These are phyloP conservation scores for Thuja plicata DNA, from an alignment of 83 land plant species.

Conservation along the genomic window DNA sequence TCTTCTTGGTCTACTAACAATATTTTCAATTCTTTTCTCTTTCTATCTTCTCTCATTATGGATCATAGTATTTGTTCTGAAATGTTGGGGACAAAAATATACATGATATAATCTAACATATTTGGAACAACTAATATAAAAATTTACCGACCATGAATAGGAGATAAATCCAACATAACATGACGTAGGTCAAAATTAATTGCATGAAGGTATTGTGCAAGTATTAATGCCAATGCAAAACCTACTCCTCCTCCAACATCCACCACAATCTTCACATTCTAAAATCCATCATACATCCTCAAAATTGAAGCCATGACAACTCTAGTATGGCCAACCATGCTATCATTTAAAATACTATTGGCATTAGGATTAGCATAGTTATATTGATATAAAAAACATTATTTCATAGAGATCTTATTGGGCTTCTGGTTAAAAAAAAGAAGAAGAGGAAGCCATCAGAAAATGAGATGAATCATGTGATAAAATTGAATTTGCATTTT, in stretches of 20 bases:
- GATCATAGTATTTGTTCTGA: too few species aligned
- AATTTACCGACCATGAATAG: not conserved
- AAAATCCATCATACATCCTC: too few species aligned
- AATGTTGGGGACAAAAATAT: too few species aligned
- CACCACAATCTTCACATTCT: constrained; percentile 24
- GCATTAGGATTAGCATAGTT: constrained; percentile 34
- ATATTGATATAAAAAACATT: constrained; percentile 26
- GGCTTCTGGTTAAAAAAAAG: too few species aligned
- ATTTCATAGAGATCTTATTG: too few species aligned
- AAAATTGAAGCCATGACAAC: constrained; percentile 44
- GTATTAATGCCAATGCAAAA: constrained; percentile 32
- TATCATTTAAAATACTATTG: constrained; percentile 49
- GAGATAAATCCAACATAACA: constrained; percentile 47
- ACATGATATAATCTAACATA: too few species aligned
- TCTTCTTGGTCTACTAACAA: too few species aligned
- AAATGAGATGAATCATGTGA: too few species aligned
- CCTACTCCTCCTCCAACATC: constrained; percentile 78
- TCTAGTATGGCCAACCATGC: constrained; percentile 43
- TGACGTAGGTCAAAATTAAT: constrained; percentile 73
- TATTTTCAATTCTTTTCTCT: too few species aligned
- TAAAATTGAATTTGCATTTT: too few species aligned
- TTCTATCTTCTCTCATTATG: too few species aligned
- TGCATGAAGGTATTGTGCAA: constrained; percentile 48
- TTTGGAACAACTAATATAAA: constrained; percentile 1
- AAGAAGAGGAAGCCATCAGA: too few species aligned